A percentile compares a stretch with the other conserved stretches of the same genome.
These are phyloP conservation scores for Malus sieversii DNA, from an alignment of 306 rosid genomes.

Conservation along the genomic window DNA sequence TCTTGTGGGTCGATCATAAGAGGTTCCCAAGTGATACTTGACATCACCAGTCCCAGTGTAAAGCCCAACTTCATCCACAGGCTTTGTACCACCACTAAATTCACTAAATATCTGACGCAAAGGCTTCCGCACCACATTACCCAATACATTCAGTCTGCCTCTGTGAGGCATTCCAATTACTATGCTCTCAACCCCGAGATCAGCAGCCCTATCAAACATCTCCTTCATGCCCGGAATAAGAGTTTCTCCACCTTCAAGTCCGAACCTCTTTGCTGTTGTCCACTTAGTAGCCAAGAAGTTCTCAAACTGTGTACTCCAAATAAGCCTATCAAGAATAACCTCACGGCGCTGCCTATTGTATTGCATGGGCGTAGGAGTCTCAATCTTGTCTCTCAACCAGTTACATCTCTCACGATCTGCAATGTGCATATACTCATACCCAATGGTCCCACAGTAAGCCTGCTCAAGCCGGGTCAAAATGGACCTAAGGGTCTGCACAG, in stretches of 20 bases:
- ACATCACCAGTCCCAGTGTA: conserved; percentile 98
- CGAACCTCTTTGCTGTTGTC: conserved; percentile 90
- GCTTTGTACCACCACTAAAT: conserved; percentile 71
- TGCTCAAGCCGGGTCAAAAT: conserved; percentile 92
- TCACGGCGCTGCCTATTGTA: conserved; percentile 67
- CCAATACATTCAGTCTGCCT: conserved; percentile 80
- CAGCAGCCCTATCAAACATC: conserved; percentile 87
- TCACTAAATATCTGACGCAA: conserved; percentile 85
- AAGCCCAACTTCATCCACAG: conserved; percentile 83
- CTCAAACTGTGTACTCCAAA: conserved; percentile 91
- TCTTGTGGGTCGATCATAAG: conserved; percentile 89
- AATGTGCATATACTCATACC: conserved; percentile 94
- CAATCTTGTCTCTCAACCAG: conserved; percentile 89
- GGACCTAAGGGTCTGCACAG: conserved; percentile 84
- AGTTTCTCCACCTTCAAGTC: conserved; percentile 92
- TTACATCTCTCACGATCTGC: conserved; percentile 79
- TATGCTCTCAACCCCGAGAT: conserved; percentile 95
- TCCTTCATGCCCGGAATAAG: conserved; percentile 96
- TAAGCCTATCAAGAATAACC: conserved; percentile 84
- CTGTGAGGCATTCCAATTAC: conserved; percentile 95
- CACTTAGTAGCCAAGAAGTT: conserved; percentile 92
- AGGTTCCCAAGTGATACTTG: conserved; percentile 89
- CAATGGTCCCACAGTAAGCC: conserved; percentile 92
- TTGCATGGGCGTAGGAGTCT: conserved; percentile 67
- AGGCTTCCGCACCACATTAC: conserved; percentile 90